A percentile compares a stretch with the other conserved stretches of the same genome.
phyloP scores from a whole-genome alignment of 2,329 filamentous ascomycete species.

The Clonostachys chloroleuca region DNA sequence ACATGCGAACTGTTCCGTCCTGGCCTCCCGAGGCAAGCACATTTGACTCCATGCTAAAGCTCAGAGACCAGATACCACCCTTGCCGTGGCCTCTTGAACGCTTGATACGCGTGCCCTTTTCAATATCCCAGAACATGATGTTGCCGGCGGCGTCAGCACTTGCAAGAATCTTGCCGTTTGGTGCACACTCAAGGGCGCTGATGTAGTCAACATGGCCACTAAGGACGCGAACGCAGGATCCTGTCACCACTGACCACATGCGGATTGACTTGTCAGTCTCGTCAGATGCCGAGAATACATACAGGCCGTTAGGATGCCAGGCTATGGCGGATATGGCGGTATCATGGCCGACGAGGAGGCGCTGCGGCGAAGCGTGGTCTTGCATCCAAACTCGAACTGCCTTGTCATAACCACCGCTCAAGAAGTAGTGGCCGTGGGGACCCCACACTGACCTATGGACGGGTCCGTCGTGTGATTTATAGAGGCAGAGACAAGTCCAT shows the following conservation, averaged over 20 bases:
- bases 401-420: constrained; percentile 82
- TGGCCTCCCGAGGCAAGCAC: constrained; percentile 87
- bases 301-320: constrained; percentile 93
- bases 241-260: constrained; percentile 94
- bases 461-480: constrained; percentile 87
- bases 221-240: constrained; percentile 84
- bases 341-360: constrained; percentile 88
- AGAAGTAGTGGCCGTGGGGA: constrained; percentile 93
- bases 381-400: constrained; percentile 89
- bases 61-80: constrained; percentile 88
- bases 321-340: constrained; percentile 86
- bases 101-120: constrained; percentile 82
- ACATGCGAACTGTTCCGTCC: constrained; percentile 88
- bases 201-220: constrained; percentile 87
- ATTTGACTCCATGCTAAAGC: constrained; percentile 89
- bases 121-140: constrained; percentile 92
- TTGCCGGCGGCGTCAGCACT: constrained; percentile 84
- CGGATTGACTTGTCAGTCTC: constrained; percentile 84
- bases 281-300: constrained; percentile 88
- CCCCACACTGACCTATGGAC: constrained; percentile 88
- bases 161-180: constrained; percentile 85
- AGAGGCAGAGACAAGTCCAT: constrained; percentile 89
- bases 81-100: constrained; percentile 91
- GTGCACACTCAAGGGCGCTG: constrained; percentile 78
- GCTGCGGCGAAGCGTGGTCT: constrained; percentile 83